These are phyloP conservation scores for Xanthoconium purpureum DNA, from an alignment of 768 basidiomycete species.

Conservation along the genomic window DNA sequence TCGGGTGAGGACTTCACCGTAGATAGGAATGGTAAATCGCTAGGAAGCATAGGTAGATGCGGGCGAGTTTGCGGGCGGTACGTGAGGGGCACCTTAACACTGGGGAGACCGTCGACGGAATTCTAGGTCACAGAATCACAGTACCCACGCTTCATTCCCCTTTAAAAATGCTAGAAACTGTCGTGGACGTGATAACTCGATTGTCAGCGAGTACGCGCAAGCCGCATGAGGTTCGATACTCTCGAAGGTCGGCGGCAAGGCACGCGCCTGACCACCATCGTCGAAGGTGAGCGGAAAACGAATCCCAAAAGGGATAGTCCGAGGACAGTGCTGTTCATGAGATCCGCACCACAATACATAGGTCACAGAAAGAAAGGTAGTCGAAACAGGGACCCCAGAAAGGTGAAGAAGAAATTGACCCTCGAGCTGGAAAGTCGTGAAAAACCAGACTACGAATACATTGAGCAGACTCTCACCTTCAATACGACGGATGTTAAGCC, in stretches of 20 bases:
- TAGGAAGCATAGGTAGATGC: constrained; percentile 47
- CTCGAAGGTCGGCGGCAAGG: constrained; percentile 51
- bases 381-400: constrained; percentile 11
- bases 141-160: constrained; percentile 43
- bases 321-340: constrained; percentile 28
- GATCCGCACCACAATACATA: constrained; percentile 19
- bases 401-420: constrained; percentile 19
- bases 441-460: not conserved
- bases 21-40: constrained; percentile 47
- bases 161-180: constrained; percentile 45
- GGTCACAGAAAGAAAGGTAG: constrained; percentile 17
- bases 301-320: constrained; percentile 40
- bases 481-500: constrained; percentile 19
- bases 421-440: constrained; percentile 20
- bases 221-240: constrained; percentile 28
- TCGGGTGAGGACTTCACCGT: constrained; percentile 61
- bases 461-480: constrained; percentile 16
- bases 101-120: constrained; percentile 19
- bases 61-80: constrained; percentile 58
- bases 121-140: not conserved
- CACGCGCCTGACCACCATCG: constrained; percentile 30
- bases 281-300: constrained; percentile 46
- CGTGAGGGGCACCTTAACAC: constrained; percentile 46
- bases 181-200: constrained; percentile 40
- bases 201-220: constrained; percentile 44